Conservation (phyloP, 23 red algal species). For the Chondrus crispus region DNA sequence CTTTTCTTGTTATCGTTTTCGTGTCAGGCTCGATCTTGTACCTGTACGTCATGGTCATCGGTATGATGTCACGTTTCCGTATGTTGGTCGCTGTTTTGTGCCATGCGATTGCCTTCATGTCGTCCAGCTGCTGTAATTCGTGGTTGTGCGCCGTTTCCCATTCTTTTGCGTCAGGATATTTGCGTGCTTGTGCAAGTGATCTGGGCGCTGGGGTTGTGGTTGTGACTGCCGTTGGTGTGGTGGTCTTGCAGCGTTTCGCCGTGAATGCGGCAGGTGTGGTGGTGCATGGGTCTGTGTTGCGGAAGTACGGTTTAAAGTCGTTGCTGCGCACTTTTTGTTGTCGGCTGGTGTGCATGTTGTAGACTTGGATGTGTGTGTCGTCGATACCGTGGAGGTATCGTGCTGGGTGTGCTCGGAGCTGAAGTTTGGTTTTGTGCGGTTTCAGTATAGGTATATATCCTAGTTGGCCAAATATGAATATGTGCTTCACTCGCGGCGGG, state of each 20-base stretch:
- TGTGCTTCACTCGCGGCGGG: background rate
- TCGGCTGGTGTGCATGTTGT: background rate
- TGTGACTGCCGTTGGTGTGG: background rate
- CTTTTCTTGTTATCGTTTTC: slow-evolving; percentile 4
- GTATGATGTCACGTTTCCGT: background rate
- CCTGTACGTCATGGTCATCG: background rate
- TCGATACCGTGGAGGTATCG: background rate
- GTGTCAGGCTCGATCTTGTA: background rate
- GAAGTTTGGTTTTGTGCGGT: background rate
- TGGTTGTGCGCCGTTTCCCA: slow-evolving; percentile 7
- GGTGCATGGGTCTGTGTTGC: background rate
- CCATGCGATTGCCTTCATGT: background rate
- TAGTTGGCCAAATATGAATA: background rate
- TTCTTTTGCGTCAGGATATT: background rate
- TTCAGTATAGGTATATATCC: background rate
- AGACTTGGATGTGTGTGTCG: background rate
- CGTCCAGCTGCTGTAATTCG: background rate
- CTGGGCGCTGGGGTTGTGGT: background rate
- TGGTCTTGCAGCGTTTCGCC: background rate
- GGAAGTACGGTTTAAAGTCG: slow-evolving; percentile 17
- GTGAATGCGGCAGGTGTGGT: background rate
- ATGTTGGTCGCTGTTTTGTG: background rate
- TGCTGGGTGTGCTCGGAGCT: background rate
- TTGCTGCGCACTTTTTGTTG: background rate
- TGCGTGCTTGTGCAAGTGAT: background rate